Base-by-base conservation (phyloP, 2,329 filamentous ascomycete genomes). In the Fusarium pseudograminearum region DNA sequence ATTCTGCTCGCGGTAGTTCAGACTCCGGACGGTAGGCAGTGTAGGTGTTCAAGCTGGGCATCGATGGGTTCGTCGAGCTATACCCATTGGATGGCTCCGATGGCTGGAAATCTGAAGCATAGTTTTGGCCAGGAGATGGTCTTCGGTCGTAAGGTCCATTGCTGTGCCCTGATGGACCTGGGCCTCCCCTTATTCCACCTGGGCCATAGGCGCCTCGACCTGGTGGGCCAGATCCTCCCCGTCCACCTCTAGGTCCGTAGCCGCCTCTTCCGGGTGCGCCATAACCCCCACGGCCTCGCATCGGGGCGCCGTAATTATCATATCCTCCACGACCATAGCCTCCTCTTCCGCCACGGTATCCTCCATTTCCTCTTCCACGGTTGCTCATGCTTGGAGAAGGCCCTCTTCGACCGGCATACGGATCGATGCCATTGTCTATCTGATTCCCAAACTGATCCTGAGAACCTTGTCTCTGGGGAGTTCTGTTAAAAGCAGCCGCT, bases 361-460 rank as follows among this genome's bases (percentile, higher is more conserved):
- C 74, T 69, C 76, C 78, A 7, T 77, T 80, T 20, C 83, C 89
- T 74, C 90, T 83, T 26, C 88, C 86, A 59, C 87, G 85, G 11
- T 83, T 80, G 72, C 81, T 84, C 79, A 82, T 82, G 42, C 80
- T 85, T 56, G 78, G 78, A 11, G 83, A 87, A 50, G 81, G 83
- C 4, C 80, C 83, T 71, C 80, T 79, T 62, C 81, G 83, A 76
- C 82, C 78, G 54, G 78, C 84, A 72, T 85, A 87, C 16, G 77
- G 79, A 71, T 84, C 84, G 8, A 77, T 83, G 7, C 77, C 71
- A n/a, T 76, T 80, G 38, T 80, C 78, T 41, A 86, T 79, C 16
- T 83, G 80, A 74, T 91, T 91, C 44, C 89, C 90, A 69, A 91
- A 93, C 65, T 89, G 88, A 69, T 93, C 91, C 16, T 80, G 80